Percentiles rank a stretch among this genome's conserved stretches.
phyloP scores from a whole-genome alignment of 1,139 yeast genomes.

The Blastobotrys elegans region DNA sequence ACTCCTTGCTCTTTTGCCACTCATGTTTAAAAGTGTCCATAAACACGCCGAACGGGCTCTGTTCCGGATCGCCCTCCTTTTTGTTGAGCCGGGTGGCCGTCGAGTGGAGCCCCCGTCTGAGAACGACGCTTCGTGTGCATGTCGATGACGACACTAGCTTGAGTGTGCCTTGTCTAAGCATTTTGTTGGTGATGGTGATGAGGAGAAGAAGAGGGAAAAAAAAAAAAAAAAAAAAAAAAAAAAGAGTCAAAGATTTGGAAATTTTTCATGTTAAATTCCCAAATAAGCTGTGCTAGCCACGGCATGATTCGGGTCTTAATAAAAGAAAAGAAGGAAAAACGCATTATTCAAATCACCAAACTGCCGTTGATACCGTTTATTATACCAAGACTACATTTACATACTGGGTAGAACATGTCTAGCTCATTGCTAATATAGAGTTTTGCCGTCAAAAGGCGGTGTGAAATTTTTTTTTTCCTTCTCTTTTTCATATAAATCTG shows the following conservation, averaged over 20 bases:
- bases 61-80: slow-evolving; percentile 28
- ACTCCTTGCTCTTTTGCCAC: slow-evolving; percentile 84
- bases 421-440: too few relatives aligned
- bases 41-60: slow-evolving; percentile 85
- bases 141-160: not conserved
- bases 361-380: too few relatives aligned
- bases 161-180: slow-evolving; percentile 7
- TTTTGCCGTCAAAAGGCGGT: too few relatives aligned
- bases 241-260: slow-evolving; percentile 7
- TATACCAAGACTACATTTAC: too few relatives aligned
- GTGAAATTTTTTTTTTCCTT: too few relatives aligned
- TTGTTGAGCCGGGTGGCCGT: slow-evolving; percentile 2
- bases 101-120: slow-evolving; percentile 3
- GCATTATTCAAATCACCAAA: too few relatives aligned
- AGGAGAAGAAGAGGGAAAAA: not conserved
- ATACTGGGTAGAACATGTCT: too few relatives aligned
- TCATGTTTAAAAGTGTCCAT: slow-evolving; percentile 87
- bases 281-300: too few relatives aligned
- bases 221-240: not conserved
- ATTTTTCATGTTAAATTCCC: too few relatives aligned
- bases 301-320: too few relatives aligned
- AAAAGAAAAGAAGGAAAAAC: too few relatives aligned
- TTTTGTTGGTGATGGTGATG: not conserved
- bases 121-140: not conserved
- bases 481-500: too few relatives aligned